A percentile compares a stretch with the other conserved stretches of the same genome.
Evolutionary conservation across 805 yeast species (phyloP).

Genomic region (Saturnispora sanitii): DNA sequence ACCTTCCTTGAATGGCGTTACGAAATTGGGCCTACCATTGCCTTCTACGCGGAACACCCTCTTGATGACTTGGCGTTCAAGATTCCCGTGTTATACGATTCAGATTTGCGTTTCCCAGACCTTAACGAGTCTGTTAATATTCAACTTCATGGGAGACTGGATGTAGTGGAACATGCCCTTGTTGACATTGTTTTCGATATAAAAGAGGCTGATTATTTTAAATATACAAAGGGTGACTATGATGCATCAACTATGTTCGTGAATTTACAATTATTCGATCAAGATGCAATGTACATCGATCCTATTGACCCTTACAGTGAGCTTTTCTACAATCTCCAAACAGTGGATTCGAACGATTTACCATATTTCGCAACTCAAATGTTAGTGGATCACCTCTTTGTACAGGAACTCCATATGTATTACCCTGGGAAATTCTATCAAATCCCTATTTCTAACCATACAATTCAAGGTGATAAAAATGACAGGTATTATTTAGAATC

Average conservation of each 20-base stretch:
- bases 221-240: conserved; percentile 6
- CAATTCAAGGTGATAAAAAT: conserved; percentile 7
- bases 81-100: conserved; percentile 34
- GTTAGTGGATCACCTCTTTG: conserved; percentile 23
- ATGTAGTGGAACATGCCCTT: conserved; percentile 14
- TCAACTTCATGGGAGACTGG: conserved; percentile 35
- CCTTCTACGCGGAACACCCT: conserved; percentile 26
- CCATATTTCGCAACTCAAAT: conserved; percentile 41
- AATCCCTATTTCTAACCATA: too few relatives aligned
- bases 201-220: conserved; percentile 10
- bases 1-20: not conserved
- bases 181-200: conserved; percentile 18
- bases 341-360: conserved; percentile 38
- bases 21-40: not conserved
- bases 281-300: conserved; percentile 24
- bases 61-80: conserved; percentile 33
- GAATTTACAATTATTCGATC: conserved; percentile 13
- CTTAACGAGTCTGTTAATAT: conserved; percentile 44
- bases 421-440: conserved; percentile 16
- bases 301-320: conserved; percentile 18
- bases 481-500: conserved; percentile 2
- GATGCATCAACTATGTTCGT: conserved; percentile 15
- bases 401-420: conserved; percentile 20
- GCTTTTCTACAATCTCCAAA: conserved; percentile 27
- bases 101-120: conserved; percentile 54